phyloP scores from a whole-genome alignment of 768 basidiomycete species.

The Lactifluus subvellereus region DNA sequence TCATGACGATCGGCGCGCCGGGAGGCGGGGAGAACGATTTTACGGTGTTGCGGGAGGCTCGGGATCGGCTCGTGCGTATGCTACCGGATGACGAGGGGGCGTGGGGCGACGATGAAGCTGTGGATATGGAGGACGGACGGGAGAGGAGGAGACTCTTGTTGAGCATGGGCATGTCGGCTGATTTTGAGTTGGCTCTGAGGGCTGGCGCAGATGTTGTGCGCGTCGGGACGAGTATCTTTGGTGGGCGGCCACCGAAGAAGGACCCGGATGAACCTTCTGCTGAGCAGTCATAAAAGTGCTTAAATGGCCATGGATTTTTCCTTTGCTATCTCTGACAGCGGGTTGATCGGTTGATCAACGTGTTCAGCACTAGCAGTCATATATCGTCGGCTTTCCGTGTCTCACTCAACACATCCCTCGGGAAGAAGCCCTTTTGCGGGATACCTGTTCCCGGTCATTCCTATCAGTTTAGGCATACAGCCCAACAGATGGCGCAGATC shows the following conservation, averaged over 20 bases:
- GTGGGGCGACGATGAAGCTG: constrained; percentile 25
- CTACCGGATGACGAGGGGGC: constrained; percentile 31
- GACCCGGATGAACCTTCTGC: background rate
- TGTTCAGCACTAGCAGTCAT: too few relatives aligned
- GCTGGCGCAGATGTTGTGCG: constrained; percentile 84
- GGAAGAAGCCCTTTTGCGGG: too few relatives aligned
- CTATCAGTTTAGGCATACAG: too few relatives aligned
- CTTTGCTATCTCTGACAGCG: background rate
- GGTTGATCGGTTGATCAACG: too few relatives aligned
- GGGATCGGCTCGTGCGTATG: constrained; percentile 48
- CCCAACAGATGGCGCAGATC: too few relatives aligned
- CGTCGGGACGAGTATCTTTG: constrained; percentile 70
- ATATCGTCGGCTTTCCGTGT: too few relatives aligned
- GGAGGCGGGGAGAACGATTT: constrained; percentile 67
- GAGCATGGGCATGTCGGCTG: constrained; percentile 97
- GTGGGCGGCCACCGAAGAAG: constrained; percentile 17
- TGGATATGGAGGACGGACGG: constrained; percentile 22
- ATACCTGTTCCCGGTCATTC: too few relatives aligned
- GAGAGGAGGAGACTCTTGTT: constrained; percentile 51
- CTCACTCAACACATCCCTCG: too few relatives aligned
- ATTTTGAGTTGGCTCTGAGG: constrained; percentile 81
- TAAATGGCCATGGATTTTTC: background rate
- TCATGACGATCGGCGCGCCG: constrained; percentile 95
- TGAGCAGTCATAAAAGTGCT: background rate
- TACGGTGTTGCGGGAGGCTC: constrained; percentile 54